Conservation (phyloP, 768 basidiomycete species). For the Leccinum disarticulatum region DNA sequence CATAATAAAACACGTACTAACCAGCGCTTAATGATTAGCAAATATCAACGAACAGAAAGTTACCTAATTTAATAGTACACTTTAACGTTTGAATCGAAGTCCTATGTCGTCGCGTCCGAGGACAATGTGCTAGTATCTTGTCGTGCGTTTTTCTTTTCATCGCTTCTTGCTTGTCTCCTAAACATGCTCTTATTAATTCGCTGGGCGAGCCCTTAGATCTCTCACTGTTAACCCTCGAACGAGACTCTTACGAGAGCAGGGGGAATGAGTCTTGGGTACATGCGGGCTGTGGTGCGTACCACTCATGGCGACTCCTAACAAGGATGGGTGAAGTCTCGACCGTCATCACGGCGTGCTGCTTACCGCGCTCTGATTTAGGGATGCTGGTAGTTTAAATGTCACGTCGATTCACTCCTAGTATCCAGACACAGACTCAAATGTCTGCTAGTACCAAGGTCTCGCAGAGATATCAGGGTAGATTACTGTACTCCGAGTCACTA, state of each 20-base stretch:
- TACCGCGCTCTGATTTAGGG: background rate
- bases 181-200: background rate
- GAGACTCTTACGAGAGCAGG: background rate
- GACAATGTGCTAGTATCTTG: background rate
- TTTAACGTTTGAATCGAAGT: background rate
- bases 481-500: background rate
- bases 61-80: background rate
- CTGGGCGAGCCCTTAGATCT: background rate
- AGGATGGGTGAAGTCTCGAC: background rate
- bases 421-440: background rate
- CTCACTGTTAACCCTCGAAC: background rate
- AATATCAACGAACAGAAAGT: background rate
- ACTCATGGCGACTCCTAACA: background rate
- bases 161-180: background rate
- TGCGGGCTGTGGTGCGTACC: background rate
- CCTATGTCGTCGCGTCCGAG: background rate
- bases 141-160: background rate
- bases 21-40: background rate
- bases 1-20: background rate
- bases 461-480: background rate
- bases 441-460: background rate
- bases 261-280: background rate
- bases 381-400: background rate
- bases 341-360: background rate
- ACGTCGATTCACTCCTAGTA: too few relatives aligned